Conservation (phyloP, 2,329 filamentous ascomycete genomes). For the Fusarium stilboides region DNA sequence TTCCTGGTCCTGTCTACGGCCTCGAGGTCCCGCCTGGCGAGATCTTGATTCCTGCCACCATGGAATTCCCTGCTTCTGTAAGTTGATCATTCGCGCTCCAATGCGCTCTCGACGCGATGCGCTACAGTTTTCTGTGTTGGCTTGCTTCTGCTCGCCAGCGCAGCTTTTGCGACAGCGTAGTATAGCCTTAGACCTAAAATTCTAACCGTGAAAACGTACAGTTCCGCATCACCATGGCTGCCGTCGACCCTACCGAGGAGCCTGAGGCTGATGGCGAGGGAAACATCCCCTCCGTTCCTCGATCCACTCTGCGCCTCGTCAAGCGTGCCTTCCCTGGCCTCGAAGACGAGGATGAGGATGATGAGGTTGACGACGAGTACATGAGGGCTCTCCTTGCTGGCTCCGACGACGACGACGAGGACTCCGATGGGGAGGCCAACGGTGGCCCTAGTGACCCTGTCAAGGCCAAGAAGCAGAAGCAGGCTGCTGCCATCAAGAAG, state of each 20-base stretch:
- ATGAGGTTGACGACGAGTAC: slow-evolving; percentile 78
- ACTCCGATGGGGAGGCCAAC: slow-evolving; percentile 76
- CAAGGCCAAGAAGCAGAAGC: slow-evolving; percentile 90
- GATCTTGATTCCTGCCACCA: slow-evolving; percentile 82
- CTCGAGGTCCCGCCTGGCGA: slow-evolving; percentile 91
- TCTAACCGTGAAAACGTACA: slow-evolving; percentile 57
- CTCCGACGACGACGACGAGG: slow-evolving; percentile 66
- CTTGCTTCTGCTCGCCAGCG: slow-evolving; percentile 2
- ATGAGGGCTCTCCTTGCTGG: slow-evolving; percentile 68
- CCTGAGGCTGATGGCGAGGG: slow-evolving; percentile 75
- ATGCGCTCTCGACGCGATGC: background rate
- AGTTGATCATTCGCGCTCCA: slow-evolving; percentile 57
- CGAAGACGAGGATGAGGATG: slow-evolving; percentile 69
- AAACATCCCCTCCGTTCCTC: slow-evolving; percentile 74
- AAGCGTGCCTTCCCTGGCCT: slow-evolving; percentile 76
- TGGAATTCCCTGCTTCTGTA: slow-evolving; percentile 88
- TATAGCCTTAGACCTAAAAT: background rate
- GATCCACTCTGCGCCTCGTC: slow-evolving; percentile 92
- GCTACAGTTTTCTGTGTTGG: background rate
- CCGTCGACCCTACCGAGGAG: slow-evolving; percentile 89
- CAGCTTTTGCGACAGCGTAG: slow-evolving; percentile 33
- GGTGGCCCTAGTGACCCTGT: slow-evolving; percentile 92
- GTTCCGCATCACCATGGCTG: slow-evolving; percentile 99
- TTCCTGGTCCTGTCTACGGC: slow-evolving; percentile 88
- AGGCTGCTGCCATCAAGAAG: slow-evolving; percentile 82